Evolutionary conservation across 2,329 filamentous ascomycete species (phyloP).

Genomic region (Hypoxylon rubiginosum): DNA sequence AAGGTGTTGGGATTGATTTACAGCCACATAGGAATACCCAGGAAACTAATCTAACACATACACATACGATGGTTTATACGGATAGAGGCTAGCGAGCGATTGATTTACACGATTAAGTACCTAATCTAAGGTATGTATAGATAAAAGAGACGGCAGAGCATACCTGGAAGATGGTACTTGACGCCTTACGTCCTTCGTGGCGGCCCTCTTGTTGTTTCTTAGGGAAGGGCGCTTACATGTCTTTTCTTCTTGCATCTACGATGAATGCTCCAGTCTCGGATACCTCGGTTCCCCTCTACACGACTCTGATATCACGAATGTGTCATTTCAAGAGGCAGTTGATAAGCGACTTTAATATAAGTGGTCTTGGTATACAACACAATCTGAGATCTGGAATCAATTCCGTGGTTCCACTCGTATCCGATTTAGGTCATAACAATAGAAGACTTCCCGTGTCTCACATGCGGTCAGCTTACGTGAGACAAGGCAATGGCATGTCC

Average conservation of each 20-base stretch:
- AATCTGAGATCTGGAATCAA: neutral
- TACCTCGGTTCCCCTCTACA: no score
- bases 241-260: no score
- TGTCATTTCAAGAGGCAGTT: neutral
- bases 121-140: neutral
- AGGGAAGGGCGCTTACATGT: no score
- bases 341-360: neutral
- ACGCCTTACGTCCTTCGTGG: neutral
- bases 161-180: constrained; percentile 17
- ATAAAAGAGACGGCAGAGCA: constrained; percentile 17
- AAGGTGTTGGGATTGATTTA: neutral
- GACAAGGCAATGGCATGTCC: neutral
- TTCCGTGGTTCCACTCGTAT: neutral
- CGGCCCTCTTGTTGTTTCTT: neutral
- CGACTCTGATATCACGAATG: neutral
- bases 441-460: neutral
- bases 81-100: neutral
- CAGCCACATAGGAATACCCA: neutral
- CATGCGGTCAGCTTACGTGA: neutral
- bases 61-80: neutral
- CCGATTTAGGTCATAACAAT: neutral
- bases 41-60: neutral
- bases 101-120: neutral
- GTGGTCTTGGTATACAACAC: neutral
- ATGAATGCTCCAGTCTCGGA: neutral